Evolutionary conservation across 2,329 filamentous ascomycete species (phyloP), one percentile per base, ranked within the genome.

Genomic region (Myriosclerotinia duriaeana): DNA sequence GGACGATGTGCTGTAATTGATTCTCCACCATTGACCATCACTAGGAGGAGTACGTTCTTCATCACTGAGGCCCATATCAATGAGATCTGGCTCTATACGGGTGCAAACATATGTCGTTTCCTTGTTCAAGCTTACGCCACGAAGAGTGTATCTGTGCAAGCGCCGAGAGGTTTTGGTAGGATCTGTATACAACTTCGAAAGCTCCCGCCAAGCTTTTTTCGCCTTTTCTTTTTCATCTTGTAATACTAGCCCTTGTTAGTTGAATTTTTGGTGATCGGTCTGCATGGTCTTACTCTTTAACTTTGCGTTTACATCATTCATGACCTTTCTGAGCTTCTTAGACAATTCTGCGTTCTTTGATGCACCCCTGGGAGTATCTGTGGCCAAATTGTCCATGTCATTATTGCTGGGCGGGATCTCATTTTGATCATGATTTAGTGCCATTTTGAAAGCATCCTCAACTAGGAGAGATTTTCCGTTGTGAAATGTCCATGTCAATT

Each of bases 11-110:
- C 74, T 73, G 68, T 81, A 84, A 46, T 80, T 77, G 55, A 86
- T 76, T 69, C 80, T 80, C 84, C 84, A 87, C 84, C 84, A 87
- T 71, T 85, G 84, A 63, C 85, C 83, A 20, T 69, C 54, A 15
- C 66, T 69, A 9, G 55, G 30, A 26, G 54, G 69, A 5, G 73
- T 67, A 30, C 71, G 69, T 3, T 76, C 62, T 5, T 69, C 67
- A 38, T 78, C 78, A 42, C 77, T 78, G 1, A 73, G 38, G 56
- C 76, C 78, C n/a, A 81, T 58, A 20, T 83, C 80, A 60, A 81
- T 80, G 42, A 81, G 72, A 61, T 81, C 77, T 5, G 75, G 74
- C 64, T 80, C 79, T 20, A 77, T 72, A 48, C 80, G 77, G 66
- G 78, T 78, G 70, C 84, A 85, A 44, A 86, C 76, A 69, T 84